Base-by-base conservation (phyloP, 1,284 basidiomycete genomes). In the Microbotryum silenes-acaulis region DNA sequence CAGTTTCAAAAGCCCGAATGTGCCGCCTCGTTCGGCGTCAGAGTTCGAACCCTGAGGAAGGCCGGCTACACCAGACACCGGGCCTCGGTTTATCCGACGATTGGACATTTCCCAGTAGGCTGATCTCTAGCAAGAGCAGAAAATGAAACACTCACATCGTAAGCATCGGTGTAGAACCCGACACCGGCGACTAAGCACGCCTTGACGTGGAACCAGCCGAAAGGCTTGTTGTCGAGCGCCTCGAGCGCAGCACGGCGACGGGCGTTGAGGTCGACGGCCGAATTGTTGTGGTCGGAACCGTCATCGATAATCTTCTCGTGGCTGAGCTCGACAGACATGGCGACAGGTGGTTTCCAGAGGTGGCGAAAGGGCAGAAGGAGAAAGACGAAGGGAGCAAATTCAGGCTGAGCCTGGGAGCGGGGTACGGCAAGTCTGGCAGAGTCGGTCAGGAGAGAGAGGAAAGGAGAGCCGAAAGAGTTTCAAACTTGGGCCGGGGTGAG, bases 151-250 rank as follows among this genome's bases (percentile, higher is more conserved):
- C 60, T 56, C 58, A 73, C 79, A 57, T 79, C 83, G 72, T 71
- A 87, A 81, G 86, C 85, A 76, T 88, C 87, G 49, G 87, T 88
- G 78, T 88, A 89, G 79, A 89, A 89, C 44, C 87, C 88, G 14
- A 85, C 84, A 66, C 87, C 86, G 2, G 87, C 86, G 6, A 89
- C 85, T 54, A 85, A 66, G 72, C 81, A 83, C 59, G 88, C 81
- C 72, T 85, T 87, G 53, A 83, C 79, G 71, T 89, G 87, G 69
- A 79, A 80, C 65, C 67, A 72, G 44, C 52, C 56, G 56, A 88
- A 87, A 61, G 80, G 79, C 58, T 87, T 87, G 71, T 87, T 84
- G 74, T 88, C 87, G 60, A 89, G 81, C 73, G 88, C 85, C 37
- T 83, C 81, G 51, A 89, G 79, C 45, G 87, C 87, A 45, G 83